Evolutionary conservation across 257 asterid species (phyloP), one percentile per base, ranked within the genome.

Genomic region (Salvia rosmarinus): DNA sequence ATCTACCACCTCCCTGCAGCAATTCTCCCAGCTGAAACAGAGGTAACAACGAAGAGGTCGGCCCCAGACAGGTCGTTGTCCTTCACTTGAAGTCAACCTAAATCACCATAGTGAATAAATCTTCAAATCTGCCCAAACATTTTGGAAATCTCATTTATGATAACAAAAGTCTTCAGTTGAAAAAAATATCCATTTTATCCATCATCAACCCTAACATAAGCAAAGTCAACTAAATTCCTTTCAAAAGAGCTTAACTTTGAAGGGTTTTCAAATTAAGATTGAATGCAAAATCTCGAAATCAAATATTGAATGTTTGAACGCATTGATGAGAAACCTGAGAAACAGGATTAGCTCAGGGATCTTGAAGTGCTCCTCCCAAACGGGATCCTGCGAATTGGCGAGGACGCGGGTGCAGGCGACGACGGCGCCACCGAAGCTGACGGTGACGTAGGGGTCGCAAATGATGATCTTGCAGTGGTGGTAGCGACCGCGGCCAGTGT

Each of bases 31-130:
- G 96, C 96, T 5, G 90, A 80, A 3, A 89, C 89, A 1, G 77
- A 60, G 20, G 96, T 93, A 0, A 89, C 67, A 9, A 97, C 97
- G 5, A 94, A 91, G 47, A 84, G 75, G 19, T 94, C 96, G 0
- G 97, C 99, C 6, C 97, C 99, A 16, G 91, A 89, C n/a, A 86
- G 79, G 37, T 94, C 99, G 28, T 91, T 86, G 81, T 94, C 99
- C 77, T 94, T 94, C 17, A 94, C 97, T 77, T 86, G 83, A 94
- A 94, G 10, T 87, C 88, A 4, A 94, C 90, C 85, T 85, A 62
- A 62, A 39, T 40, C 52, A 62, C 51, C 68, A 40, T 56, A 13
- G 13, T 9, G 10, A 5, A 16, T 35, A 16, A 60, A 37, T 25
- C 39, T 37, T 46, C 4, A 28, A n/a, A n/a, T n/a, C n/a, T n/a